Evolutionary conservation across 2,329 filamentous ascomycete species (phyloP).

Genomic region (Diaporthe australafricana): DNA sequence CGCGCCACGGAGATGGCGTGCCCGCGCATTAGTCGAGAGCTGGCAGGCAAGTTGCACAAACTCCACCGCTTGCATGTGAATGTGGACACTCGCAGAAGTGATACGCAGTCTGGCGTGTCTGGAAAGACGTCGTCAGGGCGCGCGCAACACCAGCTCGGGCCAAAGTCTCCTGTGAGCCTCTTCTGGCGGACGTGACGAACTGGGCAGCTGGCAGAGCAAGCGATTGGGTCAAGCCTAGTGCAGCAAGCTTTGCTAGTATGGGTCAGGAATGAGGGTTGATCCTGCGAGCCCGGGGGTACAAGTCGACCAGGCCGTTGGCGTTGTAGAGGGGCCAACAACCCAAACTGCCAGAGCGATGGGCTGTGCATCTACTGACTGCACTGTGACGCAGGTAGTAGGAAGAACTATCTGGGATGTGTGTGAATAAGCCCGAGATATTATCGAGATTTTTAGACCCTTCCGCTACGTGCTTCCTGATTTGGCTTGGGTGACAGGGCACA

Average conservation of each 20-base stretch:
- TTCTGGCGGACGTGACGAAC: neutral
- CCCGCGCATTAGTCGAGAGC: neutral
- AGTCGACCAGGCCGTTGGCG: slow-evolving; percentile 1
- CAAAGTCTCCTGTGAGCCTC: neutral
- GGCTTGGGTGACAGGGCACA: neutral
- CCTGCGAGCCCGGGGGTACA: neutral
- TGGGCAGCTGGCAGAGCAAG: neutral
- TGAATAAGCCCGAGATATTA: neutral
- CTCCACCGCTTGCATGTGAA: neutral
- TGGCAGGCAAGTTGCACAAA: neutral
- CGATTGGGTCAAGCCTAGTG: slow-evolving; percentile 16
- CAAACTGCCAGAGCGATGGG: neutral
- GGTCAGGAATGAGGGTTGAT: slow-evolving; percentile 15
- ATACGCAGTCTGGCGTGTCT: neutral
- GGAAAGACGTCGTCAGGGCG: neutral
- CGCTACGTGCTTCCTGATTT: neutral
- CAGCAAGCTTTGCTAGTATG: slow-evolving; percentile 5
- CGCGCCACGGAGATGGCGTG: slow-evolving; percentile 1
- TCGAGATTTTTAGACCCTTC: neutral
- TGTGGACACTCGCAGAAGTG: neutral
- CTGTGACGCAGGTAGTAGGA: too few species aligned
- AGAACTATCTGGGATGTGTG: too few species aligned
- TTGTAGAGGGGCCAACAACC: neutral
- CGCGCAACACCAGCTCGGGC: neutral
- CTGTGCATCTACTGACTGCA: too few species aligned